Percentiles rank a stretch among this genome's conserved stretches.
Conservation (phyloP, 345 rosid species). For the Gossypium longicalyx region DNA sequence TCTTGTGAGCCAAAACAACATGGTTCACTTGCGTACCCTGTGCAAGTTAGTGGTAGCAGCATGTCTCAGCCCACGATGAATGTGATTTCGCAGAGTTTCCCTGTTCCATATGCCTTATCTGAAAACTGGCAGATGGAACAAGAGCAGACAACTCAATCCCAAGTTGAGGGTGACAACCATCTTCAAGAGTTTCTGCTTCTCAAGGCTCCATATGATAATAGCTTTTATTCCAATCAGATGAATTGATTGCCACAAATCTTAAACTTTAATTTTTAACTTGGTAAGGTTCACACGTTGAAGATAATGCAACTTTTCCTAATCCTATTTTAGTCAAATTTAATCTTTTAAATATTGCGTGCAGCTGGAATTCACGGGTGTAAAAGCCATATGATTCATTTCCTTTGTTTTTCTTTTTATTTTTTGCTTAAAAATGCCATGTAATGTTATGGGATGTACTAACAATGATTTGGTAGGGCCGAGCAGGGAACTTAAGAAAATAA, state of each 20-base stretch:
- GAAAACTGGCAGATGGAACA: conserved; percentile 42
- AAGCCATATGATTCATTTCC: no score
- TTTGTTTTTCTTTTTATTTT: no score
- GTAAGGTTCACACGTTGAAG: neutral
- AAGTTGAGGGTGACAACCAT: conserved; percentile 33
- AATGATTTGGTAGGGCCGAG: no score
- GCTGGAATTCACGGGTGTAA: no score
- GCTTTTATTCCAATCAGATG: conserved; percentile 42
- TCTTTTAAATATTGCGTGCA: no score
- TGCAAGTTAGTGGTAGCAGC: conserved; percentile 20
- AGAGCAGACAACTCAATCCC: conserved; percentile 27
- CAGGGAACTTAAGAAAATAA: no score
- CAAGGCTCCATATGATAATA: conserved; percentile 33
- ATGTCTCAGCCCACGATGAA: conserved; percentile 30
- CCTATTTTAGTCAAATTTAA: no score
- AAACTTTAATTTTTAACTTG: conserved; percentile 13
- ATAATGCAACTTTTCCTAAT: neutral
- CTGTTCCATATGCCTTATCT: conserved; percentile 28
- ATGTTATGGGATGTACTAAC: no score
- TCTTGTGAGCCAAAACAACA: conserved; percentile 46
- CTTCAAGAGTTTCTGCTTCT: conserved; percentile 43
- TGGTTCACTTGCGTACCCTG: conserved; percentile 36
- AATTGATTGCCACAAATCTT: conserved; percentile 27
- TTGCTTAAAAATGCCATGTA: no score
- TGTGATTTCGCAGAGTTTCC: conserved; percentile 22